Base-by-base conservation (phyloP, 768 basidiomycete genomes). In the Lyophyllum decastes region DNA sequence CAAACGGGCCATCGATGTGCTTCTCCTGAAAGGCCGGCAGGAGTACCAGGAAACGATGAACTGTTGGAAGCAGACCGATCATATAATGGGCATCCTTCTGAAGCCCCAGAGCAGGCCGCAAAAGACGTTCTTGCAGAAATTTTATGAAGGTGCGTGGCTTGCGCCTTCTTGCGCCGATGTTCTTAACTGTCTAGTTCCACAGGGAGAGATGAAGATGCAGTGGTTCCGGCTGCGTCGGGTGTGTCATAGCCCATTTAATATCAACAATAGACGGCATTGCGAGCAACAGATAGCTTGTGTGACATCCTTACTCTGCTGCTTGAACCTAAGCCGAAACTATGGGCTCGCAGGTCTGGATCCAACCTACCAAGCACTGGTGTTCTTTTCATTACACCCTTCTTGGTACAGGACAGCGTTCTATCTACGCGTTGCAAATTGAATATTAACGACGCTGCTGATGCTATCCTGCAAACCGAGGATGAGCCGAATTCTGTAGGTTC, bases 1-100 rank as follows among this genome's bases (percentile, higher is more conserved):
- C 76, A 75, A 83, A 25, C 84, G 86, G 54, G 85, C 90, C 22
- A 85, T 98, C 69, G 94, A 99, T 70, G 76, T 96, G 45, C 79
- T 98, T 64, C 68, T 97, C 40, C 81, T 89, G 68, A 98, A 98
- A 79, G 81, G 84, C 52, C 79, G 86, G 61, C 89, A 87, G 75
- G 94, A 98, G 64, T 92, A 86, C 68, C 96, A 98, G 79, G 96
- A 98, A 80, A 89, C 89, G 52, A 79, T 97, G 80, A 98, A 98
- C 69, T 84, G 83, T 65, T 98, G 95, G 95, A 95, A 95, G 68
- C 90, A 92, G 77, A 82, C 79, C 43, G 89, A 92, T 59, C 92
- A 94, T 67, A 76, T 94, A 27, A 73, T 87, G 71, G 91, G 90
- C 2, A 82, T 90, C 33, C 69, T 93, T 49, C 72, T 92, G 57